Conservation (phyloP, 1,139 yeast genomes). For the Candida tropicalis region DNA sequence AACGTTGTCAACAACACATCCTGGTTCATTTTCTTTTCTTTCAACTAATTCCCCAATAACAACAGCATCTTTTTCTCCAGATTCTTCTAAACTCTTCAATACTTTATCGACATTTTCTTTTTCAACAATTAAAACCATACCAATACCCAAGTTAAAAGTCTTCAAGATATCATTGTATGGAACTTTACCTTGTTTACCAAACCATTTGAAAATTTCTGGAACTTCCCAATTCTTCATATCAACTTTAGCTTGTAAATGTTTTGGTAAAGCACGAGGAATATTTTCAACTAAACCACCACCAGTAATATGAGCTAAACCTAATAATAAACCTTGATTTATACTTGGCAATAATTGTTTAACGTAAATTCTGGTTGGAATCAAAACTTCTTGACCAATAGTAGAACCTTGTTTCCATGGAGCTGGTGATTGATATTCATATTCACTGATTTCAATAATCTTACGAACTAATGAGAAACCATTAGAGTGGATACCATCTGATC, state of each 20-base stretch:
- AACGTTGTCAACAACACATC: slow-evolving; percentile 69
- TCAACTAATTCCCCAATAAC: slow-evolving; percentile 74
- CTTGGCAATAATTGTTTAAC: slow-evolving; percentile 87
- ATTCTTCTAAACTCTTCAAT: slow-evolving; percentile 52
- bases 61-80: slow-evolving; percentile 72
- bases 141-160: slow-evolving; percentile 95
- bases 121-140: slow-evolving; percentile 90
- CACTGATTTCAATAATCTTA: slow-evolving; percentile 80
- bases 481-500: slow-evolving; percentile 92
- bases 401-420: slow-evolving; percentile 84
- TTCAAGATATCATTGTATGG: slow-evolving; percentile 83
- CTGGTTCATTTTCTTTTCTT: slow-evolving; percentile 55
- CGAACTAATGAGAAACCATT: slow-evolving; percentile 97
- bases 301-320: slow-evolving; percentile 95
- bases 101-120: slow-evolving; percentile 62
- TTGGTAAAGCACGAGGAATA: slow-evolving; percentile 92
- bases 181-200: slow-evolving; percentile 87
- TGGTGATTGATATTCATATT: slow-evolving; percentile 63
- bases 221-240: slow-evolving; percentile 83
- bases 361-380: slow-evolving; percentile 91
- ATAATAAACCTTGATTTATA: slow-evolving; percentile 63
- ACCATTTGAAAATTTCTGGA: slow-evolving; percentile 91
- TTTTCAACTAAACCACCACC: slow-evolving; percentile 98
- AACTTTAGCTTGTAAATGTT: slow-evolving; percentile 73
- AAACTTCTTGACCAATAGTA: slow-evolving; percentile 82